Base-by-base conservation (phyloP, 2,329 filamentous ascomycete species). In the Penicillium sp. region DNA sequence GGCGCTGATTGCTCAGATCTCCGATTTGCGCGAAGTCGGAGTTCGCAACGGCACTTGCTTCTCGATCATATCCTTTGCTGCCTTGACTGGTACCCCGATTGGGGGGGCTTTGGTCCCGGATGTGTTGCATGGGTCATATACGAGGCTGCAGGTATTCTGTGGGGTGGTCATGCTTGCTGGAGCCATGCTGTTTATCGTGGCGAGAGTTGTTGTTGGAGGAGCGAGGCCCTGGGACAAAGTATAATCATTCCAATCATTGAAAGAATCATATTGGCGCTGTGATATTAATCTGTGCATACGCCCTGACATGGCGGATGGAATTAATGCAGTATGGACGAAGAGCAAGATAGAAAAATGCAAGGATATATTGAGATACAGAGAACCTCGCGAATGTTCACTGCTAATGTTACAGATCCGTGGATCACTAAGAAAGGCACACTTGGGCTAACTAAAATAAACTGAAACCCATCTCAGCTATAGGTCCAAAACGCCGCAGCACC, bases 21-120 rank as follows among this genome's bases (percentile, higher is more conserved):
- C 82, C 1, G 85, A 88, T 42, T 80, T 89, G 34, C 76, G 82
- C 18, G 79, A 89, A 66, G 85, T 91, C 31, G 89, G 88, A 13
- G 80, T 85, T 1, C 78, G 88, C 6, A 84, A 80, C 2, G 89
- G 89, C 0, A 79, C 81, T 0, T 77, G 83, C 24, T 88, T 87
- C 65, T 79, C 82, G 15, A 67, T 85, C 43, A 76, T 85, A 51
- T 79, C 83, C 1, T 72, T 90, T 29, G 86, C 84, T 4, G 85
- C 84, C 1, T 72, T 92, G 46, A 84, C 83, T 5, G 65, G 65
- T 6, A 65, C 62, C 5, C 65, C 65, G 2, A 67, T 68, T 52
- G 65, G 61, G 1, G 65, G 65, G 18, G 65, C 65, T 12, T 45
- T 68, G 44, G 58, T 66, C 6, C 60, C 63, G 2, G 57, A 65